Evolutionary conservation across 192 early-diverging fungal genomes (phyloP), one percentile per base, ranked within the genome.

Genomic region (Backusella australiensis): DNA sequence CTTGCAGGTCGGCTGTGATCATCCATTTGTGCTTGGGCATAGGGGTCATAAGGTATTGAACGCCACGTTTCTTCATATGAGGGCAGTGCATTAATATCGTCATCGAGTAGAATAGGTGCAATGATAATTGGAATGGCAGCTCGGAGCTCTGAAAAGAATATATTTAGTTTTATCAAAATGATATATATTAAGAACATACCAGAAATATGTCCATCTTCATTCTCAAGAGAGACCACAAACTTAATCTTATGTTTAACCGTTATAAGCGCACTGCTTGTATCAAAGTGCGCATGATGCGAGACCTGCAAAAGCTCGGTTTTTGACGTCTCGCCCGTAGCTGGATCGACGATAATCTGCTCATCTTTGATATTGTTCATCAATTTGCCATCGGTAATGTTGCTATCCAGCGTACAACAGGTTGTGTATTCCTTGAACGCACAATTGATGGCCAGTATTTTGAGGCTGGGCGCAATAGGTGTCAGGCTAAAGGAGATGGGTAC

Each of bases 371-470:
- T 38, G 12, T 15, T 74, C 2, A 84, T 12, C 7, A 71, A 32
- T 26, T 52, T 70, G 6, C 63, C 12, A 15, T 77, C 53, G 1
- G 59, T 69, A 32, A 73, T 79, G 12, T 36, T 4, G 1, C 78
- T 49, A 2, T 72, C 68, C 21, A 76, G 82, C 0, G 77, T 56
- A 3, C 74, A 75, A 69, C 84, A 88, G 7, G 86, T 80, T 17
- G 76, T 76, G 49, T 89, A 89, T 76, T 92, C 90, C 44, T 86
- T 91, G 19, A 92, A 77, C 12, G 78, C 56, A 38, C 81, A 85
- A 6, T 75, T 66, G 8, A 87, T 80, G 0, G 81, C 69, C 23
- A 83, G 65, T 17, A 91, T 72, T 42, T 76, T 83, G 12, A 92
- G 52, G 11, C 86, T 82, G 63, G 86, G 77, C 34, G 72, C 36